Percentiles rank a stretch among this genome's conserved stretches.
These are phyloP conservation scores for Macrophomina phaseolina DNA, from an alignment of 2,329 filamentous ascomycete species.

Conservation along the genomic window DNA sequence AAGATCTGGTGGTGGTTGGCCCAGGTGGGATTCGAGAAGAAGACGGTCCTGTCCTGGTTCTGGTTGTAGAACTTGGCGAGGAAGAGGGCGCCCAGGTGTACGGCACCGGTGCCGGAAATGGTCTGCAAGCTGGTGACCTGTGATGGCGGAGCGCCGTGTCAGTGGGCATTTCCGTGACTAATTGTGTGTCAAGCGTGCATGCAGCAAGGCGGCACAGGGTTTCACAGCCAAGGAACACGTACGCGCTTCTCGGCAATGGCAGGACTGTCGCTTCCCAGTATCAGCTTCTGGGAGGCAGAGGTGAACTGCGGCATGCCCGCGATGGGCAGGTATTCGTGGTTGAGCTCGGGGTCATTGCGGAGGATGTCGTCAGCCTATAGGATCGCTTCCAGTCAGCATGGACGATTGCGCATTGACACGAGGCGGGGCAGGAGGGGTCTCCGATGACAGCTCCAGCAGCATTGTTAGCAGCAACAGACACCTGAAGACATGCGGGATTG, in stretches of 20 bases:
- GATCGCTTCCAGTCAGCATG: constrained; percentile 27
- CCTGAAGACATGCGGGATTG: too few relatives aligned
- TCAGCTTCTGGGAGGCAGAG: constrained; percentile 85
- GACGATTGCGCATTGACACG: constrained; percentile 1
- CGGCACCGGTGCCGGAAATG: constrained; percentile 94
- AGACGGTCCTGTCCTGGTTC: constrained; percentile 73
- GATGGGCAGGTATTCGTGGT: constrained; percentile 99
- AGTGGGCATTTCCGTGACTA: constrained; percentile 25
- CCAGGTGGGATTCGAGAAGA: constrained; percentile 96
- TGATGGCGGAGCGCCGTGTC: constrained; percentile 3
- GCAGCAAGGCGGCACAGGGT: background rate
- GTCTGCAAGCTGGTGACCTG: constrained; percentile 81
- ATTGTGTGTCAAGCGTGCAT: constrained; percentile 7
- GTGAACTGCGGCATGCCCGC: constrained; percentile 87
- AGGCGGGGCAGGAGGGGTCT: background rate
- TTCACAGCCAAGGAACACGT: constrained; percentile 35
- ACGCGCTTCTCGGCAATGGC: constrained; percentile 84
- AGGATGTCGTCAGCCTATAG: constrained; percentile 86
- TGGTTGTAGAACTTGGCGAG: constrained; percentile 84
- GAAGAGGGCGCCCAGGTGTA: constrained; percentile 93
- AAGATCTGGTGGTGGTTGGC: constrained; percentile 99
- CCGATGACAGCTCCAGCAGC: background rate
- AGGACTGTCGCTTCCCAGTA: constrained; percentile 79
- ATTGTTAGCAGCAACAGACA: too few relatives aligned
- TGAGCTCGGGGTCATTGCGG: constrained; percentile 84